Base-by-base conservation (phyloP, 78 protist species). In the Speleostelium caveatum region DNA sequence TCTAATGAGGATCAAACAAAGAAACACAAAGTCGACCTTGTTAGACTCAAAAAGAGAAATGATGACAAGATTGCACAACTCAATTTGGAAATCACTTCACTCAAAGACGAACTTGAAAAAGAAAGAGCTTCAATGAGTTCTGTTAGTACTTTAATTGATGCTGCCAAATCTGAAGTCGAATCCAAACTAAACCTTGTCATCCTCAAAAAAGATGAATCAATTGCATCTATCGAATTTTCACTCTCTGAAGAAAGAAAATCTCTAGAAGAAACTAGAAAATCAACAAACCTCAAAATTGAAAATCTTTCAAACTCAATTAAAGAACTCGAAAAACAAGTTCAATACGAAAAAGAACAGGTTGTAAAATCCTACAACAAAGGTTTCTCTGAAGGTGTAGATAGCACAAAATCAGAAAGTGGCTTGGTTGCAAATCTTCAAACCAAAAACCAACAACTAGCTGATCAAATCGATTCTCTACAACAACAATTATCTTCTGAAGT, bases 61-160 rank as follows among this genome's bases (percentile, higher is more conserved):
- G 91, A 83, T 12, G 91, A 83, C 26, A 83, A 83, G 63, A 49
- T 83, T 2, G 51, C 79, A 32, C 78, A 73, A 49, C 33, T 83
- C 32, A 69, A 62, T 4, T 55, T 83, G 49, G 91, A 83, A n/a
- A 74, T 71, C 62, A 59, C 79, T 30, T 21, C 68, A 16, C 68
- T 74, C 73, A 83, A 83, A 42, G 91, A 83, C 12, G 42, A 77
- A 2, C 58, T 83, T 1, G 91, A 83, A n/a, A 67, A 16, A 19
- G 91, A 83, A 59, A 61, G 91, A 38, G 12, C n/a, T 38, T 77
- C 77, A 2, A 59, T 83, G 72, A 42, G 71, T 2, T 69, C 77
- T 0, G 80, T 83, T 32, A 28, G 19, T 14, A 33, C 77, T 8
- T n/a, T 69, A 55, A 73, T 83, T 33, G 91, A 83, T n/a, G 26